Percentiles rank a stretch among this genome's conserved stretches.
phyloP scores from a whole-genome alignment of 2,329 filamentous ascomycete species.

The Sphaerulina musiva region DNA sequence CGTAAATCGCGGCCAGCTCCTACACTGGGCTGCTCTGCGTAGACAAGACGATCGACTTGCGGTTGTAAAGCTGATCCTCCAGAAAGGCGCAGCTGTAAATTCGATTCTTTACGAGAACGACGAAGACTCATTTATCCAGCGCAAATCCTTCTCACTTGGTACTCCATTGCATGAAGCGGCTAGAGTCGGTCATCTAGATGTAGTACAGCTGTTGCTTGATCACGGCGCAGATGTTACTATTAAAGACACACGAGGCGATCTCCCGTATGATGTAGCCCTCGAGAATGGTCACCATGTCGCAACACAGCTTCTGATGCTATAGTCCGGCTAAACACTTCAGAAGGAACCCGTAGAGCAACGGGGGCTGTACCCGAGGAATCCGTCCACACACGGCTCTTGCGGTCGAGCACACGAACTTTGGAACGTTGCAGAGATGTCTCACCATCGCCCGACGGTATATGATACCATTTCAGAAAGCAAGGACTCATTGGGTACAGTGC shows the following conservation, averaged over 20 bases:
- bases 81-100: slow-evolving; percentile 7
- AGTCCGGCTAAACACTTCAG: too few species aligned
- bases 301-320: slow-evolving; percentile 3
- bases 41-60: slow-evolving; percentile 2
- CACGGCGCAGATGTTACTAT: neutral
- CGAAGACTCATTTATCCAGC: slow-evolving; percentile 3
- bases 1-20: slow-evolving; percentile 11
- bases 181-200: slow-evolving; percentile 2
- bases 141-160: slow-evolving; percentile 6
- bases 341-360: too few species aligned
- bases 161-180: slow-evolving; percentile 8
- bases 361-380: too few species aligned
- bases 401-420: too few species aligned
- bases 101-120: slow-evolving; percentile 9
- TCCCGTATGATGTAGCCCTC: slow-evolving; percentile 2
- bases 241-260: slow-evolving; percentile 4
- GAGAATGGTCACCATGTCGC: neutral
- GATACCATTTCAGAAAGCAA: too few species aligned
- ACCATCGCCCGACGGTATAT: too few species aligned
- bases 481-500: too few species aligned
- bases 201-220: slow-evolving; percentile 5
- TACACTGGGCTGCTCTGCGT: slow-evolving; percentile 12
- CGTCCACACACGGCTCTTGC: too few species aligned
- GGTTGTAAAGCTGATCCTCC: slow-evolving; percentile 4
- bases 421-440: too few species aligned